Evolutionary conservation across 108 stramenopile genomes (phyloP), one percentile per base, ranked within the genome.

Genomic region (Schizochytrium sp.): DNA sequence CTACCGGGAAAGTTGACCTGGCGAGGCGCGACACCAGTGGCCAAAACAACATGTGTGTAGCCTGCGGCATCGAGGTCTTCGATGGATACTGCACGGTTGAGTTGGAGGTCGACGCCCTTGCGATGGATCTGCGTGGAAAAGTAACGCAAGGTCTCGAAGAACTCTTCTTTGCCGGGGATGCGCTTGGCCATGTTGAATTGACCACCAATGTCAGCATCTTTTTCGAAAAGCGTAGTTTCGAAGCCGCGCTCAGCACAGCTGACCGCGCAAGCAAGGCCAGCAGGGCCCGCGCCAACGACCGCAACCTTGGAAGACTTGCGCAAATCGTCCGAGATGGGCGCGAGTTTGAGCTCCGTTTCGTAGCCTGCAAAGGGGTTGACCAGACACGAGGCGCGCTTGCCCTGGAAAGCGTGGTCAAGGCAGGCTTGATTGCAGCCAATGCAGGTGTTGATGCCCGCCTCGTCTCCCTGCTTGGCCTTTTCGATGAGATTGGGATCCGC

Each of bases 351-450:
- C 89, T 96, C 96, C 47, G 95, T 95, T 93, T 99, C 98, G 88
- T 99, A 97, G 89, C 97, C 97, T 29, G 98, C 97, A 14, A 91
- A 91, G 5, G 98, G 98, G 91, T 99, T 99, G 71, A 99, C 98
- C 55, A 99, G 93, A 90, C 98, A 99, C 47, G 95, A 95, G 19
- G 98, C 97, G 44, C 95, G 96, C 91, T 97, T 97, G 28, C 94
- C 96, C 87, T 96, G 92, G 93, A 99, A 99, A 89, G 96, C 97
- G 92, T 99, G 99, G 94, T 99, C 99, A 60, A 99, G 92, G 92
- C 99, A 99, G 5, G 99, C 99, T 91, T 99, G 99, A 93, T 99
- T 99, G 91, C 99, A 99, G 87, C 58, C 99, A 89, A 99, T 99
- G 92, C 99, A 99, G 47, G 99, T 99, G 93, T 99, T 99, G 90